Evolutionary conservation across 192 early-diverging fungal species (phyloP).

Genomic region (Mortierella hygrophila): DNA sequence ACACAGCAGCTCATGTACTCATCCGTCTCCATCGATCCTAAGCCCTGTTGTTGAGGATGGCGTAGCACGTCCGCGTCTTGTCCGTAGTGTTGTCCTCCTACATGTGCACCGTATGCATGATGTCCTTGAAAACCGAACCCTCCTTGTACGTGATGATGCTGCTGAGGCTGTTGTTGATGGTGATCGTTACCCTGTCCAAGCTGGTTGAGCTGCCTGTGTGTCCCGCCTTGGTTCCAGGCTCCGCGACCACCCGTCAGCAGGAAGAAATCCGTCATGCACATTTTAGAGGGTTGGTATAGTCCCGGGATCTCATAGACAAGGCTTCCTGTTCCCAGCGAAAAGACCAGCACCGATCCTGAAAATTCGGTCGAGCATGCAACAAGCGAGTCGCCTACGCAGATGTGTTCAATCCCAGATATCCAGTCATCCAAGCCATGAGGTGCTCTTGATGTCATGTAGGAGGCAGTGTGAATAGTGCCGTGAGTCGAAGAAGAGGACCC

Average conservation of each 20-base stretch:
- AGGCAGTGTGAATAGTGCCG: constrained; percentile 54
- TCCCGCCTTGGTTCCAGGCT: constrained; percentile 14
- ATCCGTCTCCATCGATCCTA: background rate
- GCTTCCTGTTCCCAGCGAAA: constrained; percentile 64
- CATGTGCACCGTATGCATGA: background rate
- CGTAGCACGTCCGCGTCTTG: background rate
- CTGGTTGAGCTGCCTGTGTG: background rate
- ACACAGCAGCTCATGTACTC: constrained; percentile 54
- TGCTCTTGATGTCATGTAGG: constrained; percentile 53
- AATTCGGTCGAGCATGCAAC: constrained; percentile 62
- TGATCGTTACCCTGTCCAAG: background rate
- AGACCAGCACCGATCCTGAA: constrained; percentile 59
- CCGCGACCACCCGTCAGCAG: constrained; percentile 20
- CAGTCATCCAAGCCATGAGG: constrained; percentile 56
- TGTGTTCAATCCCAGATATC: constrained; percentile 60
- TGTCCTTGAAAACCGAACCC: background rate
- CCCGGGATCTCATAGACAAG: constrained; percentile 62
- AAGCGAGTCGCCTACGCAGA: constrained; percentile 62
- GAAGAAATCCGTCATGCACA: constrained; percentile 51
- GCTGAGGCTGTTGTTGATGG: background rate
- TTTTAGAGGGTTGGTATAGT: constrained; percentile 34
- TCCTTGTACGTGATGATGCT: constrained; percentile 19
- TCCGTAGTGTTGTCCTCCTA: background rate
- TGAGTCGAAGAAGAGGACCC: constrained; percentile 13
- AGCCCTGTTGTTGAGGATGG: background rate